Evolutionary conservation across 1,139 yeast species (phyloP).

Genomic region (Sugiyamaella sp.): DNA sequence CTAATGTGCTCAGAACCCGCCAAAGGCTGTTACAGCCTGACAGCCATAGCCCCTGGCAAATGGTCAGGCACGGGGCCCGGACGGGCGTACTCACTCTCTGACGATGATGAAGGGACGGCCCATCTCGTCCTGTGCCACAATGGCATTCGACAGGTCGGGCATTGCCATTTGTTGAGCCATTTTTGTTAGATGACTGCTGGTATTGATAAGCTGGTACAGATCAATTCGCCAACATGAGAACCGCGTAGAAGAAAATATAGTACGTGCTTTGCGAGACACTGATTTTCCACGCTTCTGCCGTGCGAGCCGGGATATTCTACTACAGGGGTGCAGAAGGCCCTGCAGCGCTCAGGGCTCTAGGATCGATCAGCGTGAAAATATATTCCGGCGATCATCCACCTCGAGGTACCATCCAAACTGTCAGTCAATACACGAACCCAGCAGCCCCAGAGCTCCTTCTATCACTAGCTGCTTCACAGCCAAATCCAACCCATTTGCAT

Average conservation of each 20-base stretch:
- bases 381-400: too few relatives aligned
- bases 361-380: conserved; percentile 13
- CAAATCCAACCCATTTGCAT: not conserved
- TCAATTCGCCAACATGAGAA: conserved; percentile 11
- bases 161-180: conserved; percentile 55
- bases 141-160: conserved; percentile 97
- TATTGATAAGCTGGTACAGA: not conserved
- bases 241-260: conserved; percentile 16
- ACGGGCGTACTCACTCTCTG: conserved; percentile 54
- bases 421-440: too few relatives aligned
- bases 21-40: not conserved
- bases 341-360: too few relatives aligned
- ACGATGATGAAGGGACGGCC: conserved; percentile 98
- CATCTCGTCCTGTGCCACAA: conserved; percentile 98
- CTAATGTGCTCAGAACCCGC: not conserved
- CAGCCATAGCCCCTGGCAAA: not conserved
- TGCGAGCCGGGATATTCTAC: too few relatives aligned
- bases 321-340: too few relatives aligned
- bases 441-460: too few relatives aligned
- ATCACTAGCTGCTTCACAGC: too few relatives aligned
- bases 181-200: not conserved
- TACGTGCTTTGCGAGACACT: not conserved
- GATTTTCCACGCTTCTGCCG: conserved; percentile 5
- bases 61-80: not conserved
- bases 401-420: too few relatives aligned